phyloP scores from a whole-genome alignment of 2,329 filamentous ascomycete genomes.

The Ascocoryne sarcoides region DNA sequence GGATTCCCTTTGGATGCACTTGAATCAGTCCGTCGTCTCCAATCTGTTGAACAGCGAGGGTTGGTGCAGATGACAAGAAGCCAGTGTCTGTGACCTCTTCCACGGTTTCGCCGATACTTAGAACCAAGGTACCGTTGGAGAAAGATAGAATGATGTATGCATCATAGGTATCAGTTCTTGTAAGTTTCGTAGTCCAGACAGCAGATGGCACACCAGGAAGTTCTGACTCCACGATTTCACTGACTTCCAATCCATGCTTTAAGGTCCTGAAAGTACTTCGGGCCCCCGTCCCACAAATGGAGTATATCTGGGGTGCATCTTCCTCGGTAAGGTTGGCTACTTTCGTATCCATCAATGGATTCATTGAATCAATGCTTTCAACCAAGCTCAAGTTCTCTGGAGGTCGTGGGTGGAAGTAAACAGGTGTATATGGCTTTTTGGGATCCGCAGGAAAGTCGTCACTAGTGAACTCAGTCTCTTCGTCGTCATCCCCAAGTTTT shows the following conservation, averaged over 20 bases:
- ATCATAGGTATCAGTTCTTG: conserved; percentile 73
- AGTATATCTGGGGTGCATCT: conserved; percentile 94
- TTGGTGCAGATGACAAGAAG: conserved; percentile 81
- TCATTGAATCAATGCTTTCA: conserved; percentile 80
- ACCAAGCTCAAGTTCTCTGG: conserved; percentile 77
- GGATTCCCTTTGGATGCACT: conserved; percentile 91
- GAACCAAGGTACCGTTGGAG: conserved; percentile 77
- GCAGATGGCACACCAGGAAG: conserved; percentile 80
- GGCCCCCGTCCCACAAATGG: conserved; percentile 79
- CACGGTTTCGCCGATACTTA: conserved; percentile 94
- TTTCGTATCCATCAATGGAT: conserved; percentile 84
- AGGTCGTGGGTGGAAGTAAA: conserved; percentile 76
- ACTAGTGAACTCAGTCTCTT: conserved; percentile 78
- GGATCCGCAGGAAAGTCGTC: conserved; percentile 74
- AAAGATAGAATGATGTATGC: conserved; percentile 95
- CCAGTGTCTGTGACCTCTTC: conserved; percentile 92
- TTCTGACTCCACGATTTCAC: conserved; percentile 91
- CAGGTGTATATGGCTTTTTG: conserved; percentile 60
- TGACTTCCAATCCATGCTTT: conserved; percentile 86
- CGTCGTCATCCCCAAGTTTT: conserved; percentile 90
- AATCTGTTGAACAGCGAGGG: conserved; percentile 85
- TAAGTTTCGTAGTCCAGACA: conserved; percentile 92
- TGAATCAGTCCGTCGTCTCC: conserved; percentile 90
- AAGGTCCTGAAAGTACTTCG: conserved; percentile 85
- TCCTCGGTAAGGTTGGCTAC: conserved; percentile 85